Conservation (phyloP, 176 grass and related monocot genomes). For the Coix lacrymajobi region DNA sequence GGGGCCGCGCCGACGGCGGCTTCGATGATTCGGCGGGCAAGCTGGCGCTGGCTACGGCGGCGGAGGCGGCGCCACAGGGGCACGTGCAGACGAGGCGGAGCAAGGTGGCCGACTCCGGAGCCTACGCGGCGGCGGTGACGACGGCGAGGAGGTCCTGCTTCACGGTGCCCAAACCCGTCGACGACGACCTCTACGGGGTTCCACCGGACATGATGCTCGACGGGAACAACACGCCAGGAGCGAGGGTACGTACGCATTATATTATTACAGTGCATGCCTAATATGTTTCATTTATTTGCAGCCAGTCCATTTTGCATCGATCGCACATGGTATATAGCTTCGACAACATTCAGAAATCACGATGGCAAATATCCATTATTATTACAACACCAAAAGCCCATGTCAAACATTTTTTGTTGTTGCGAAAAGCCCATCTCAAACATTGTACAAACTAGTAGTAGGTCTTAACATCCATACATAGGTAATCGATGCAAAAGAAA, state of each 20-base stretch:
- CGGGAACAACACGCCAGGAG: neutral
- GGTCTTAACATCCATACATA: too few species aligned
- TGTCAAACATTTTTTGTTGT: too few species aligned
- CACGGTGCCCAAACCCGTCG: neutral
- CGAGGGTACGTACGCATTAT: slow-evolving; percentile 2
- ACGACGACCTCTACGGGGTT: slow-evolving; percentile 31
- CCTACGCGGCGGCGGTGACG: neutral
- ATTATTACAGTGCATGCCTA: neutral
- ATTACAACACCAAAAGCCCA: neutral
- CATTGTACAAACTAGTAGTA: too few species aligned
- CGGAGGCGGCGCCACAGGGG: neutral
- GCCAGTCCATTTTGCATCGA: neutral
- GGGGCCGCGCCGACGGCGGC: neutral
- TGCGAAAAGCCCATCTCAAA: too few species aligned
- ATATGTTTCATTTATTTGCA: neutral
- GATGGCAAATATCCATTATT: neutral
- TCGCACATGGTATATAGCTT: neutral
- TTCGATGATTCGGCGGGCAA: neutral
- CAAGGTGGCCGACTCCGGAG: slow-evolving; percentile 2
- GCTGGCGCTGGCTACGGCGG: neutral
- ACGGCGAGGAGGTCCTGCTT: neutral
- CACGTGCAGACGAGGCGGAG: neutral
- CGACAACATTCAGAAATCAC: neutral
- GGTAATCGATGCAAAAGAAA: neutral
- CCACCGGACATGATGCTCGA: slow-evolving; percentile 37